Percentiles rank a stretch among this genome's conserved stretches.
Conservation (phyloP, 345 rosid genomes). For the Citrus inodora region DNA sequence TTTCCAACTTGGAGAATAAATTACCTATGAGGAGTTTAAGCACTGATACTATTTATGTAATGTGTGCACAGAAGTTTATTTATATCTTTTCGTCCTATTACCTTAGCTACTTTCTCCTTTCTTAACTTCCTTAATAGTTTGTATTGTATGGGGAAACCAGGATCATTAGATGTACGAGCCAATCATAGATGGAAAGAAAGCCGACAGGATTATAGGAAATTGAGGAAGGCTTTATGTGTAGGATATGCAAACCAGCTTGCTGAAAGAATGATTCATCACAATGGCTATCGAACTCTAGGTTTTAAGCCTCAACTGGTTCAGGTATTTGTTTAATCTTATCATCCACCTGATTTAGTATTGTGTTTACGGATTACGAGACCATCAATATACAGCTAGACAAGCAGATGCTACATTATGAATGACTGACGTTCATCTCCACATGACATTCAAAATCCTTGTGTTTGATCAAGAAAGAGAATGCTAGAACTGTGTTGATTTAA, state of each 20-base stretch:
- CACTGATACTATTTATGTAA: not conserved
- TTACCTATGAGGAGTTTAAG: not conserved
- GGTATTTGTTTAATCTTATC: constrained; percentile 37
- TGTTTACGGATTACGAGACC: not conserved
- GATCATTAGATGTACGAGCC: constrained; percentile 59
- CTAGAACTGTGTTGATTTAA: not conserved
- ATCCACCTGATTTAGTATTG: not conserved
- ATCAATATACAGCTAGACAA: not conserved
- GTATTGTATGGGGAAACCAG: constrained; percentile 33
- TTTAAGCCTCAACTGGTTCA: constrained; percentile 82
- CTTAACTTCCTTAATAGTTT: not conserved
- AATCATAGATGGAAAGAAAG: constrained; percentile 44
- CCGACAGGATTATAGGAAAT: constrained; percentile 51
- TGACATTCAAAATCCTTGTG: not conserved
- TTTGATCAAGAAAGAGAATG: not conserved
- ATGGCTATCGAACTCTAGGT: constrained; percentile 75
- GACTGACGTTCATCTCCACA: not conserved
- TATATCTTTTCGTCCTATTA: not conserved
- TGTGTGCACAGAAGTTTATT: not conserved
- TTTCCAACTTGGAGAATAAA: not conserved
- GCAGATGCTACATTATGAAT: not conserved
- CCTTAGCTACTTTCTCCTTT: not conserved
- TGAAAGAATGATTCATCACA: constrained; percentile 87
- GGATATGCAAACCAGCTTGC: constrained; percentile 87
- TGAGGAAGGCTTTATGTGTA: constrained; percentile 84